These are phyloP conservation scores for Ceratocystis colombiana DNA, from an alignment of 2,329 filamentous ascomycete genomes.

Conservation along the genomic window DNA sequence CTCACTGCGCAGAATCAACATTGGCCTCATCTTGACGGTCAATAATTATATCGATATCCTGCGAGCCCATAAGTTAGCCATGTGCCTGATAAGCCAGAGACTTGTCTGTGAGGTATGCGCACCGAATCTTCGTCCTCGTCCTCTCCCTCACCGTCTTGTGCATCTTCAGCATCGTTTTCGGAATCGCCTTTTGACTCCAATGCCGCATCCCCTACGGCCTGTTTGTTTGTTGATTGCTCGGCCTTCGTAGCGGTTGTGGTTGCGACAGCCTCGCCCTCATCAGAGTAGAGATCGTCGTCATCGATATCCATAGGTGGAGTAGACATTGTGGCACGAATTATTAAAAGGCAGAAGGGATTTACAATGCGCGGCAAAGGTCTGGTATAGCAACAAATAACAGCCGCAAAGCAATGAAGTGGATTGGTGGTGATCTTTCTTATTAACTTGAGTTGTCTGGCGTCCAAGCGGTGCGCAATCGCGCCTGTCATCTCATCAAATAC, in stretches of 20 bases:
- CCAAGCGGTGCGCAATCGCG: too few relatives aligned
- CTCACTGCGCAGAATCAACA: constrained; percentile 49
- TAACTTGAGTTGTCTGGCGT: too few relatives aligned
- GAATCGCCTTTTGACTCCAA: constrained; percentile 2
- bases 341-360: background rate
- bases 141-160: constrained; percentile 50
- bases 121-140: constrained; percentile 41
- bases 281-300: constrained; percentile 56
- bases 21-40: constrained; percentile 56
- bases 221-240: constrained; percentile 8
- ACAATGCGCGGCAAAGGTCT: background rate
- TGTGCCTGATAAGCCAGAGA: background rate
- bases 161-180: constrained; percentile 53
- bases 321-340: constrained; percentile 16
- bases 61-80: constrained; percentile 18
- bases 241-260: constrained; percentile 30
- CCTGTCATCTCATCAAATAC: too few relatives aligned
- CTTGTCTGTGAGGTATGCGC: background rate
- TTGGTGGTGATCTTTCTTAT: background rate
- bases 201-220: background rate
- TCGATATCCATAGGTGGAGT: constrained; percentile 49
- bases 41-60: constrained; percentile 61
- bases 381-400: background rate
- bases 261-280: constrained; percentile 43
- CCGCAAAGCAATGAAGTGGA: background rate